Evolutionary conservation across 768 basidiomycete species (phyloP).

Genomic region (Pleurotus djamor): DNA sequence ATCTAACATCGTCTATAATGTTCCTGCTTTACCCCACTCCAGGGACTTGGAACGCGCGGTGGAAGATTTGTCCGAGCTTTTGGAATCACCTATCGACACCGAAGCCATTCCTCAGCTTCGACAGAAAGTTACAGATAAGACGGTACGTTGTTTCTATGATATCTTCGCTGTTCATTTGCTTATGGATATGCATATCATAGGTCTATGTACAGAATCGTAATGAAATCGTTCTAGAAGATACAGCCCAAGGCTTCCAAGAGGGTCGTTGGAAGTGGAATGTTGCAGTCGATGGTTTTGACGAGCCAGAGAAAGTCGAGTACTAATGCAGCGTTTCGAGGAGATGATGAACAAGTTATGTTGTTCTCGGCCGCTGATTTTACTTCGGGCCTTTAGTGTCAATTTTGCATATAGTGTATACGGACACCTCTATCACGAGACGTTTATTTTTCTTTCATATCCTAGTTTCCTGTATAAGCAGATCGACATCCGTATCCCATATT

Average conservation of each 20-base stretch:
- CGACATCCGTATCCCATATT: no score
- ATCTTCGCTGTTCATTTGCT: not conserved
- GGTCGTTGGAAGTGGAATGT: constrained; percentile 85
- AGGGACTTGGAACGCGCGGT: constrained; percentile 95
- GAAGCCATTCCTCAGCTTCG: constrained; percentile 79
- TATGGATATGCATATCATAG: constrained; percentile 23
- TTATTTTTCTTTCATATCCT: no score
- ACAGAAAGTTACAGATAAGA: constrained; percentile 95
- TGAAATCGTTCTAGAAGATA: constrained; percentile 93
- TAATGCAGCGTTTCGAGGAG: not conserved
- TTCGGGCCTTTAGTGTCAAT: no score
- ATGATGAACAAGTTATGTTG: no score
- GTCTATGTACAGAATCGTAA: constrained; percentile 98
- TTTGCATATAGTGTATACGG: no score
- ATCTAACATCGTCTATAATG: not conserved
- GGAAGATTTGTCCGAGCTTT: constrained; percentile 88
- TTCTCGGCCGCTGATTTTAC: no score
- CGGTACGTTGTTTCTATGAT: constrained; percentile 45
- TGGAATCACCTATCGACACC: constrained; percentile 89
- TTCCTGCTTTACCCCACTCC: not conserved
- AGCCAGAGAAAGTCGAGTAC: constrained; percentile 29
- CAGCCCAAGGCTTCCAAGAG: constrained; percentile 85
- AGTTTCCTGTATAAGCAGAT: no score
- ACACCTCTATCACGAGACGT: no score
- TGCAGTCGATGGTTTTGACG: constrained; percentile 68